These are phyloP conservation scores for Phialophora verrucosa DNA, from an alignment of 2,329 filamentous ascomycete genomes.

Conservation along the genomic window DNA sequence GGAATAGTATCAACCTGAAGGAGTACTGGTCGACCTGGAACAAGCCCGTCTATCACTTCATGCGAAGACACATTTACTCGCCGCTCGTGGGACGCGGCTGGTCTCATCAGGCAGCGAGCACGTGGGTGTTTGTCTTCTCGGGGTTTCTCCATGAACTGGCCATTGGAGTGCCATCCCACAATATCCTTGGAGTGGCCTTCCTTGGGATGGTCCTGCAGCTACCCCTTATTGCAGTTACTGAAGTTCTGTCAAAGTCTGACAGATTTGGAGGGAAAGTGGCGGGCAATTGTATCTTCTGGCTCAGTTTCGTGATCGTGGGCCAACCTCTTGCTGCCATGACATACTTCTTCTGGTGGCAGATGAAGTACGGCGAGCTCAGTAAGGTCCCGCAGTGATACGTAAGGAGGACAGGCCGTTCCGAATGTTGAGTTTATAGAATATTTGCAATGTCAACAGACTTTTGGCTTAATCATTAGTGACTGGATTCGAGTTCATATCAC, in stretches of 20 bases:
- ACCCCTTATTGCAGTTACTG: conserved; percentile 81
- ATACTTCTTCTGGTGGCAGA: conserved; percentile 99
- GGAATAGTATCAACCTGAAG: conserved; percentile 87
- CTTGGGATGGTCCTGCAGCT: conserved; percentile 92
- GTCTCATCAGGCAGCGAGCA: conserved; percentile 71
- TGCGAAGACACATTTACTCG: conserved; percentile 90
- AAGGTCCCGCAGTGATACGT: background rate
- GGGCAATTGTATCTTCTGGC: conserved; percentile 95
- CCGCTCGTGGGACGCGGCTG: conserved; percentile 86
- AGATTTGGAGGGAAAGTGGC: conserved; percentile 73
- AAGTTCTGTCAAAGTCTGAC: conserved; percentile 77
- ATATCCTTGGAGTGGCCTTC: conserved; percentile 82
- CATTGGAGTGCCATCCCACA: conserved; percentile 93
- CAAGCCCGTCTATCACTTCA: conserved; percentile 95
- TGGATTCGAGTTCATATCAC: background rate
- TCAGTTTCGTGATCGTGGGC: conserved; percentile 92
- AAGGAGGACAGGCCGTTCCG: background rate
- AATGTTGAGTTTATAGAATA: background rate
- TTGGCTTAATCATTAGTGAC: background rate
- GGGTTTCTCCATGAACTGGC: conserved; percentile 89
- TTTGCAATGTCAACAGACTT: background rate
- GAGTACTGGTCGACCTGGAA: conserved; percentile 97
- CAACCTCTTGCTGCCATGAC: conserved; percentile 90
- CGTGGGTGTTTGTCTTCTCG: conserved; percentile 85
- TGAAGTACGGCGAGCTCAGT: conserved; percentile 86